Evolutionary conservation across 495 filamentous ascomycete genomes (phyloP), one percentile per base, ranked within the genome.

Genomic region (Tuber brumale): DNA sequence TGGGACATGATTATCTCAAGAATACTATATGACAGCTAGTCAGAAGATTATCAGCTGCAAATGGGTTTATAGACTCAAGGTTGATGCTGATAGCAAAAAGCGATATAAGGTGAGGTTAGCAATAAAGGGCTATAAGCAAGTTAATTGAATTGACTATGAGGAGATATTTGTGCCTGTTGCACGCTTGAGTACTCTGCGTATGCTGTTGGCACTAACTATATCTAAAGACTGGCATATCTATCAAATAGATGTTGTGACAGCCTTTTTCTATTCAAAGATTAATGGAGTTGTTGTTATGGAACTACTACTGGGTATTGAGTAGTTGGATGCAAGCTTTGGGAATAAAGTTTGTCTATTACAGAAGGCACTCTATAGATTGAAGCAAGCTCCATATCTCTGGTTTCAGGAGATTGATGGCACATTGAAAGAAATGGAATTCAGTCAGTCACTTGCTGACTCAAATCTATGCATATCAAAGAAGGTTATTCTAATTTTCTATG

Each of bases 81-180:
- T 43, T 0, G 75, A 76, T 44, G 14, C 44, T 19, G 73, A 80
- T 42, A 43, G 73, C 0, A 74, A 35, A 1, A 77, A 42, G n/a
- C 31, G 75, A 37, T 81, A 72, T 39, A 79, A 82, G 37, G 79
- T 72, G 0, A 21, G 74, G 23, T 51, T 81, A 16, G 80, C 78
- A 1, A 57, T 77, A 27, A 73, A 76, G 69, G 75, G 75, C 9
- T 81, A 57, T n/a, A 19, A 80, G 37, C 78, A 81, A 57, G 39
- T 57, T 1, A 41, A 75, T 41, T 73, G 78, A 18, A 71, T 76
- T 27, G 76, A 81, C 18, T 80, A 51, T 31, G 18, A 70, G 2
- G 78, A 81, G n/a, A 81, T 75, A 23, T 80, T 72, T 69, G 73
- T 75, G 9, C 77, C 73, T 6, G 77, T 80, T 10, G 51, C 61